Percentiles rank a stretch among this genome's conserved stretches.
phyloP scores from a whole-genome alignment of 176 grass and related monocot species.

The Triticum monococcum region DNA sequence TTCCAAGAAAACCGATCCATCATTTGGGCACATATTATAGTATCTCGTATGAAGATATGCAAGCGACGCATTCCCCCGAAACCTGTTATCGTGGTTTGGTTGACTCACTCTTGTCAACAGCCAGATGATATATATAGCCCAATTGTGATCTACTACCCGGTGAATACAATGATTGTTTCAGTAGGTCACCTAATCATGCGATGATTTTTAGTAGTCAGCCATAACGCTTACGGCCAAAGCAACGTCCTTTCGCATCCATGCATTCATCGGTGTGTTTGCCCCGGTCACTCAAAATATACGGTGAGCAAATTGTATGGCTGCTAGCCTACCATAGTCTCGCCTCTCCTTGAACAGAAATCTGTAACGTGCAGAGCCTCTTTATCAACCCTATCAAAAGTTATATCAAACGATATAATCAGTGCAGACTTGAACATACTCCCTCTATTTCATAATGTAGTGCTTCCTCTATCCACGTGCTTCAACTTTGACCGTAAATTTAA shows the following conservation, averaged over 20 bases:
- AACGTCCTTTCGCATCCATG: background rate
- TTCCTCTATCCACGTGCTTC: no score
- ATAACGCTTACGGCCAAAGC: constrained; percentile 16
- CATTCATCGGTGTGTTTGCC: no score
- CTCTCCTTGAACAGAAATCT: background rate
- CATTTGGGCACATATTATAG: background rate
- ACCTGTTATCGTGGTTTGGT: background rate
- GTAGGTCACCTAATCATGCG: constrained; percentile 23
- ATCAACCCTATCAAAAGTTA: no score
- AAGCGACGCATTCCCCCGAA: background rate
- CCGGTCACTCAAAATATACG: no score
- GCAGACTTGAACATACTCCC: background rate
- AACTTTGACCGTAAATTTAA: no score
- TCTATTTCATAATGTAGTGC: no score
- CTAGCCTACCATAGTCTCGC: no score
- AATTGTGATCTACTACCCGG: no score
- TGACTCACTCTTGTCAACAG: background rate
- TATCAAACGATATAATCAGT: background rate
- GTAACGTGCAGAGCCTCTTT: background rate
- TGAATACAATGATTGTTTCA: background rate
- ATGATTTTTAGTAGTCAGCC: background rate
- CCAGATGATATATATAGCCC: background rate
- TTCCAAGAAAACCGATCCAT: background rate
- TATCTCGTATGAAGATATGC: no score
- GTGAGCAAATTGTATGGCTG: no score